Evolutionary conservation across 2,329 filamentous ascomycete species (phyloP), one percentile per base, ranked within the genome.

Genomic region (Arthrinium puccinioides): DNA sequence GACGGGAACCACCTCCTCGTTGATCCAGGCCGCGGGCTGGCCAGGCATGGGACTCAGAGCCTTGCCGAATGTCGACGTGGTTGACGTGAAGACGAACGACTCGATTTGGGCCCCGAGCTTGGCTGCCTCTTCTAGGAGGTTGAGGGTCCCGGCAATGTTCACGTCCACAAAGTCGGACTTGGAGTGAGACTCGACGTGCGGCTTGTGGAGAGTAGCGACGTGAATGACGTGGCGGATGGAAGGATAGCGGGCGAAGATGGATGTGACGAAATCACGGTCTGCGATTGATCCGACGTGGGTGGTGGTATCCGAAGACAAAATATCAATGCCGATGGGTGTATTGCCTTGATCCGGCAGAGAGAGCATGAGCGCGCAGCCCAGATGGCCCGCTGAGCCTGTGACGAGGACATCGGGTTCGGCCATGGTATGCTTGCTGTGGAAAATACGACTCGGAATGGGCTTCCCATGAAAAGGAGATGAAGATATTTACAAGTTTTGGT

Each of bases 201-300:
- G 67, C 32, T 70, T 70, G 54, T 70, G 67, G 1, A 70, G 59
- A 10, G 67, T 64, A 1, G 67, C 67, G 0, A 62, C 54, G 49
- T 70, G 64, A 21, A 70, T 46, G n/a, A 70, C 46, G 37, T 68
- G 63, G 8, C 44, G 46, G 37, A 68, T 61, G 2, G 55, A 36
- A 0, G 47, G 46, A 40, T 62, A 46, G 2, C 48, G 25, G 1
- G 44, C 20, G 28, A 69, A 47, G 8, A 69, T 27, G 3, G 40
- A 43, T 3, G 44, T 31, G 21, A 69, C 38, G 10, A 66, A 53
- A 4, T 37, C 32, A 1, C 55, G 49, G 44, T 69, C 59, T 13
- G 53, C 48, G 43, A 70, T 54, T 13, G 59, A 62, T 18, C 61
- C 63, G 21, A 61, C 46, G 18, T 42, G 43, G 4, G 55, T 55